phyloP scores from a whole-genome alignment of 1,284 basidiomycete genomes.

The Phlebopus sp. region DNA sequence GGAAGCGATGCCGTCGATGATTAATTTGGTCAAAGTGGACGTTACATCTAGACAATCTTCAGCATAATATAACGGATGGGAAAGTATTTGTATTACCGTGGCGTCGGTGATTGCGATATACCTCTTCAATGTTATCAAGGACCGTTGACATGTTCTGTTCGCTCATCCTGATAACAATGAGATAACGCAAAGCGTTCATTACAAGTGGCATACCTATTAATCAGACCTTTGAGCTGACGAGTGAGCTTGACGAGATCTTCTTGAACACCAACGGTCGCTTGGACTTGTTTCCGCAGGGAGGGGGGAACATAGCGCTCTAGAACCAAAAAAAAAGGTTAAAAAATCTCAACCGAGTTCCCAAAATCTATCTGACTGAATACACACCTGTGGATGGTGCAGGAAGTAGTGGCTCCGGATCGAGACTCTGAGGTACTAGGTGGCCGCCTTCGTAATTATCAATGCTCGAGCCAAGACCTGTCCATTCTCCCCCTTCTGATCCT shows the following conservation, averaged over 20 bases:
- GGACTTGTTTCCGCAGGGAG: conserved; percentile 48
- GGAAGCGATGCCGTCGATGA: conserved; percentile 82
- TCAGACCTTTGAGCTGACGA: conserved; percentile 81
- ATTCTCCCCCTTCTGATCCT: conserved; percentile 14
- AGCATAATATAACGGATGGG: conserved; percentile 3
- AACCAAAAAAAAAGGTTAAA: too few relatives aligned
- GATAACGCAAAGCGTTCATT: conserved; percentile 1
- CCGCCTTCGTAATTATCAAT: conserved; percentile 17
- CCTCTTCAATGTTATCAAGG: conserved; percentile 70
- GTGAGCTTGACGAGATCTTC: conserved; percentile 66
- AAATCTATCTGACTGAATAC: conserved; percentile 11
- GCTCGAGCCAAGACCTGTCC: conserved; percentile 23
- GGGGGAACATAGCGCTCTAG: conserved; percentile 62
- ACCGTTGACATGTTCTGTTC: conserved; percentile 89
- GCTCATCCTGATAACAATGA: conserved; percentile 58
- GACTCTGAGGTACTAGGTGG: conserved; percentile 6
- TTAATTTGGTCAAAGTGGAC: conserved; percentile 71
- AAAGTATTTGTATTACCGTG: conserved; percentile 54
- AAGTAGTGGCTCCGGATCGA: background rate
- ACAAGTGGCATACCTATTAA: conserved; percentile 78
- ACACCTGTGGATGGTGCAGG: conserved; percentile 19
- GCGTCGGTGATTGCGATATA: conserved; percentile 78
- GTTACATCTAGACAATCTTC: conserved; percentile 65
- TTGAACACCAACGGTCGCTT: conserved; percentile 35
- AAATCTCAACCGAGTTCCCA: background rate